Percentiles rank a stretch among this genome's conserved stretches.
Conservation (phyloP, 73 alveolate genomes). For the Stentor roeselii region DNA sequence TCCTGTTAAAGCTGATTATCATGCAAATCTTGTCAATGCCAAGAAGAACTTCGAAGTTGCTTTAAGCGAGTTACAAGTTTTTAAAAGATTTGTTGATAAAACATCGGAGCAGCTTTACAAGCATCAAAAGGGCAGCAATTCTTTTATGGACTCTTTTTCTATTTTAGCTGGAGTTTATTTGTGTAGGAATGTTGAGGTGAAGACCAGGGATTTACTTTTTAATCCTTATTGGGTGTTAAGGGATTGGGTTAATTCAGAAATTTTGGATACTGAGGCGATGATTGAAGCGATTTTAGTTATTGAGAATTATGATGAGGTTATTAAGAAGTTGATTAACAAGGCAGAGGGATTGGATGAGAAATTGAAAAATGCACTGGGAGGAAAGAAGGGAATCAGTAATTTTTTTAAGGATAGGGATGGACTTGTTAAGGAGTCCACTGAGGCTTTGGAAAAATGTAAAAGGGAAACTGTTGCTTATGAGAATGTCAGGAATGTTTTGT, state of each 20-base stretch:
- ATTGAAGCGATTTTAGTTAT: background rate
- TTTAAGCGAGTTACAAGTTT: too few species aligned
- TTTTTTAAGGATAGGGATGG: background rate
- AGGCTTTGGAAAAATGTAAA: background rate
- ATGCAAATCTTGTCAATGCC: background rate
- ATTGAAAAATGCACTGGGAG: background rate
- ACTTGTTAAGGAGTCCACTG: background rate
- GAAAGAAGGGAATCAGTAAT: background rate
- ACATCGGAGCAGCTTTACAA: background rate
- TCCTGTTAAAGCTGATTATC: background rate
- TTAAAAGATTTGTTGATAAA: background rate
- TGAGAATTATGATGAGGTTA: background rate
- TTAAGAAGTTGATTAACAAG: background rate
- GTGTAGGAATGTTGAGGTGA: background rate
- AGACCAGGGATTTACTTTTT: background rate
- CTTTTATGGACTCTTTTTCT: background rate
- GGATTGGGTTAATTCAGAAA: slow-evolving; percentile 20
- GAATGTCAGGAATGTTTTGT: background rate
- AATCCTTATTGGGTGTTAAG: slow-evolving; percentile 13
- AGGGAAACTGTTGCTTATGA: background rate
- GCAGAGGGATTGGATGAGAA: background rate
- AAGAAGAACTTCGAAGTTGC: background rate
- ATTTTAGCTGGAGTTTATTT: background rate
- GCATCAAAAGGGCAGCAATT: background rate
- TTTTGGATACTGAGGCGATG: slow-evolving; percentile 8